Percentiles rank a stretch among this genome's conserved stretches.
phyloP scores from a whole-genome alignment of 192 early-diverging fungal species.

The Borealophlyctis nickersoniae region DNA sequence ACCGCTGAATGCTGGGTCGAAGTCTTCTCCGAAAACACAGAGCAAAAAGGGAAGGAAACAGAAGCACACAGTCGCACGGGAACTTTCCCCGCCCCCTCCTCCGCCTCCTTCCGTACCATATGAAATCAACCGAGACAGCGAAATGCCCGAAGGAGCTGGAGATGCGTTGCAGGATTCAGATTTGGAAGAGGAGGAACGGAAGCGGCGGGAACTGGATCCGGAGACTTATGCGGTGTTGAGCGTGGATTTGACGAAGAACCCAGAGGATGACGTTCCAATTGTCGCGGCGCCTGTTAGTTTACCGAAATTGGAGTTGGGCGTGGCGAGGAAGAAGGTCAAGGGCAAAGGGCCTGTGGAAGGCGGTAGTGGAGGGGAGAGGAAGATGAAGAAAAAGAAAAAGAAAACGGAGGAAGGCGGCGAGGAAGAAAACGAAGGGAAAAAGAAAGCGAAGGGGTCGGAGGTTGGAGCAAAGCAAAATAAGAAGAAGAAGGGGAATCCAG shows the following conservation, averaged over 20 bases:
- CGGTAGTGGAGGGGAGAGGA: background rate
- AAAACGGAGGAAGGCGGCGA: slow-evolving; percentile 8
- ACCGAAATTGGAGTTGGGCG: background rate
- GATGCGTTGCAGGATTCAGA: slow-evolving; percentile 9
- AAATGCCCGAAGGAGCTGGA: slow-evolving; percentile 32
- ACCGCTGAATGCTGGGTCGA: background rate
- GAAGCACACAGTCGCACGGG: background rate
- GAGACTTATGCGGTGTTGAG: slow-evolving; percentile 38
- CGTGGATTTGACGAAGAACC: slow-evolving; percentile 32
- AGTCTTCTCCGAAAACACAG: slow-evolving; percentile 13
- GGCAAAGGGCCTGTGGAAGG: slow-evolving; percentile 14
- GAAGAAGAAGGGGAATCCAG: slow-evolving; percentile 1
- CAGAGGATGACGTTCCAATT: background rate
- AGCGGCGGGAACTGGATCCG: slow-evolving; percentile 18
- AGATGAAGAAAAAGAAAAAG: slow-evolving; percentile 27
- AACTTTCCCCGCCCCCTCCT: slow-evolving; percentile 10
- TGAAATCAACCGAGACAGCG: slow-evolving; percentile 34
- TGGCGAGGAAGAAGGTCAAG: slow-evolving; percentile 5
- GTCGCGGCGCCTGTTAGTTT: background rate
- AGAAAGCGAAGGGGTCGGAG: slow-evolving; percentile 3
- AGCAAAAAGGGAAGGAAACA: slow-evolving; percentile 10
- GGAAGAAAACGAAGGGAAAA: slow-evolving; percentile 1
- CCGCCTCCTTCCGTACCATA: slow-evolving; percentile 28
- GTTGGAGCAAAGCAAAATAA: background rate
- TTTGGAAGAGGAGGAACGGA: slow-evolving; percentile 1